Percentiles rank a stretch among this genome's conserved stretches.
Evolutionary conservation across 768 basidiomycete species (phyloP).

Genomic region (Sarcodon aspratus): DNA sequence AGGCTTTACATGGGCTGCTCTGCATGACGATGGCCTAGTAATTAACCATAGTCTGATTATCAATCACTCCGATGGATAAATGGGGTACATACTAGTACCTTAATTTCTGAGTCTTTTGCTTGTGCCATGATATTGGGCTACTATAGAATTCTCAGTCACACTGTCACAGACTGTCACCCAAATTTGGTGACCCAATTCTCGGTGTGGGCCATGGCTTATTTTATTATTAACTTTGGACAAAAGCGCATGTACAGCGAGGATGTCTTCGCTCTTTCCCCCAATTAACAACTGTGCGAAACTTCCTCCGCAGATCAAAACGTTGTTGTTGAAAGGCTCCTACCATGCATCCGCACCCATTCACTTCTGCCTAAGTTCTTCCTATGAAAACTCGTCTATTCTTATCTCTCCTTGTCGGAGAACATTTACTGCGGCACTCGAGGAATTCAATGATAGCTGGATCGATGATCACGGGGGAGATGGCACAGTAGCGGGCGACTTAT

Average conservation of each 20-base stretch:
- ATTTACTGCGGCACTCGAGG: conserved; percentile 29
- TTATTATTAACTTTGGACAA: too few species aligned
- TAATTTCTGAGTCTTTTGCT: too few species aligned
- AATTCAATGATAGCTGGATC: conserved; percentile 37
- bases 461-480: conserved; percentile 19
- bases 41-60: too few species aligned
- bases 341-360: conserved; percentile 63
- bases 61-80: too few species aligned
- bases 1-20: too few species aligned
- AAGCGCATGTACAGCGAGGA: conserved; percentile 4
- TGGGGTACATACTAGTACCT: too few species aligned
- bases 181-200: too few species aligned
- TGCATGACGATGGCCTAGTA: too few species aligned
- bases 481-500: conserved; percentile 10
- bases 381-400: conserved; percentile 26
- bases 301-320: conserved; percentile 20
- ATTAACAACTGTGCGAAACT: conserved; percentile 40
- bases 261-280: conserved; percentile 29
- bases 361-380: conserved; percentile 33
- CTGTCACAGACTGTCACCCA: too few species aligned
- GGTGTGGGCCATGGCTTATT: too few species aligned
- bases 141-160: too few species aligned
- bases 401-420: conserved; percentile 40
- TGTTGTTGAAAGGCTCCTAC: conserved; percentile 55
- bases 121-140: too few species aligned